A percentile compares a stretch with the other conserved stretches of the same genome.
These are phyloP conservation scores for Cucumis variabilis DNA, from an alignment of 331 rosid species.

Conservation along the genomic window DNA sequence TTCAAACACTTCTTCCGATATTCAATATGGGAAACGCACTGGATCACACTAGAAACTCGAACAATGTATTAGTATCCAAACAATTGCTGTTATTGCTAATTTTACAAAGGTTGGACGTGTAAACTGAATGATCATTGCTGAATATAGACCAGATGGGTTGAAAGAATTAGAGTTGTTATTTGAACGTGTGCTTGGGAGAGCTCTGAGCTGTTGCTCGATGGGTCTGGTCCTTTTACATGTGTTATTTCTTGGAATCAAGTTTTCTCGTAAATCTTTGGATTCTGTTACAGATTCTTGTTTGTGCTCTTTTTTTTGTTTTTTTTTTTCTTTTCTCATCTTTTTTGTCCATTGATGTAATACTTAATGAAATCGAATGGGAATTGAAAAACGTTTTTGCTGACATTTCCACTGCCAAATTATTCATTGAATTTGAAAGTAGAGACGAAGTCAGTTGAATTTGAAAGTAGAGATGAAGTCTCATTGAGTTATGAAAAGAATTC, in stretches of 20 bases:
- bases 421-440: too few relatives aligned
- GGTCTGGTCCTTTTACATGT: neutral
- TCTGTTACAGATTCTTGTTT: neutral
- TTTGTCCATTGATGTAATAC: neutral
- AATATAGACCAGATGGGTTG: neutral
- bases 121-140: neutral
- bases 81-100: conserved; percentile 15
- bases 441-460: too few relatives aligned
- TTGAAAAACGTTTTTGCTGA: neutral
- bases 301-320: too few relatives aligned
- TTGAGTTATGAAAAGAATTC: too few relatives aligned
- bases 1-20: neutral
- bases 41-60: neutral
- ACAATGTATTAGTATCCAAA: neutral
- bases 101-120: neutral
- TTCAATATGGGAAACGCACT: neutral
- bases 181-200: neutral
- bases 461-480: too few relatives aligned
- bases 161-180: neutral
- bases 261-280: neutral
- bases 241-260: conserved; percentile 3
- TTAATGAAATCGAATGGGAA: neutral
- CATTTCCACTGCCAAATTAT: neutral
- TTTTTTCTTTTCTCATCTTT: neutral
- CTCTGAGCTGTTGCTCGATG: neutral